Base-by-base conservation (phyloP, 2,329 filamentous ascomycete genomes). In the Sordariomycetes sp. region DNA sequence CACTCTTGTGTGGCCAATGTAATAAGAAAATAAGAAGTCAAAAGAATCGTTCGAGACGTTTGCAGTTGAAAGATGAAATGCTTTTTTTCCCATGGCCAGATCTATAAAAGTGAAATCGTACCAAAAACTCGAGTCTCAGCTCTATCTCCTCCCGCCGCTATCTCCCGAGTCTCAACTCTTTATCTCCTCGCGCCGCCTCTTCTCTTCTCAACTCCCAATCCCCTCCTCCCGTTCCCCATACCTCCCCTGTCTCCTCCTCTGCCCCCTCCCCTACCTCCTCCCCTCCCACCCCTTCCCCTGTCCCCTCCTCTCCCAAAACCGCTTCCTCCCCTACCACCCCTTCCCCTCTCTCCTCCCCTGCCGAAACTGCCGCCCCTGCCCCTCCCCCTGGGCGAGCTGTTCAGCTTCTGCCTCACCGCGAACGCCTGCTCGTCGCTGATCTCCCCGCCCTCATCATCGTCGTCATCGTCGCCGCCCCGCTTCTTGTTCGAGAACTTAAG, bases 401-500 rank as follows among this genome's bases (percentile, higher is more conserved):
- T 40, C 70, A 71, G 32, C 58, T 75, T 75, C 61, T 74, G 77
- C 71, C 80, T 82, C 63, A 84, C 74, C 37, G 72, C 74, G 46
- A 76, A 74, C 5, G 78, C 76, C 59, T 79, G 79, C 43, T 76
- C 76, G 32, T 79, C 78, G 32, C 79, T 77, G 70, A 81, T 80
- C 56, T 80, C 78, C 18, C 76, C 74, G 18, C 46, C 46, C n/a
- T 78, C 79, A 28, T 78, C 74, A 50, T 75, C 75, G 12, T 74
- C 75, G 40, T 74, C 70, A 32, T 74, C 72, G 16, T 72, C 73
- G 32, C 74, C 74, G 54, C 73, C 73, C 59, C 71, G 70, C 58
- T 75, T 76, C 68, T 79, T 81, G 70, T 88, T 89, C 43, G 82
- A 85, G 74, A 88, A 88, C 75, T 88, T 89, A 65, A 89, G 75